phyloP scores from a whole-genome alignment of 169 alveolate genomes.

The Plasmodium gaboni region DNA sequence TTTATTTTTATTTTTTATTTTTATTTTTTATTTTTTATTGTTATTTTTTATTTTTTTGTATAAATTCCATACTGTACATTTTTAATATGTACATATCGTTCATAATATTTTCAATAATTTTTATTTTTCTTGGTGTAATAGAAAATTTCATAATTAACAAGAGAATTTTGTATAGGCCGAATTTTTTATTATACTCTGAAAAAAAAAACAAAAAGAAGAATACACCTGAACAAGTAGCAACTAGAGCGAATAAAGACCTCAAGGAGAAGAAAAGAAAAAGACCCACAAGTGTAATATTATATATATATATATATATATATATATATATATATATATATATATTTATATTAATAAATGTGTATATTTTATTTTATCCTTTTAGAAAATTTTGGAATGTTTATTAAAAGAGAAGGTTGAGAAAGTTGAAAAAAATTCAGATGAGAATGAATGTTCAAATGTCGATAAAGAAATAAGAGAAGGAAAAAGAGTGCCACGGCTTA shows the following conservation, averaged over 20 bases:
- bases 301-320: not conserved
- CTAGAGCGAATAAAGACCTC: not conserved
- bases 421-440: constrained; percentile 43
- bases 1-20: not conserved
- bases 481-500: constrained; percentile 79
- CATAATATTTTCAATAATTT: constrained; percentile 8
- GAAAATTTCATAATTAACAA: constrained; percentile 39
- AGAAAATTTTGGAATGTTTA: constrained; percentile 75
- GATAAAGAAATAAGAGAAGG: constrained; percentile 81
- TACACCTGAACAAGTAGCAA: constrained; percentile 7
- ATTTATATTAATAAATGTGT: not conserved
- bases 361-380: not conserved
- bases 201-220: constrained; percentile 10
- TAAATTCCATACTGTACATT: constrained; percentile 2
- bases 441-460: constrained; percentile 41
- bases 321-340: not conserved
- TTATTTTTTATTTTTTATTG: constrained; percentile 3
- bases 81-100: constrained; percentile 38
- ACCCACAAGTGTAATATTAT: constrained; percentile 27
- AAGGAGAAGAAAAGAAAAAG: constrained; percentile 13
- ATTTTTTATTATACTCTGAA: constrained; percentile 7
- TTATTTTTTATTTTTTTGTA: not conserved
- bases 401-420: constrained; percentile 78
- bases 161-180: constrained; percentile 3
- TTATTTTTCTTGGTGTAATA: constrained; percentile 21